Conservation (phyloP, 176 grass and related monocot genomes). For the Musa schizocarpa region DNA sequence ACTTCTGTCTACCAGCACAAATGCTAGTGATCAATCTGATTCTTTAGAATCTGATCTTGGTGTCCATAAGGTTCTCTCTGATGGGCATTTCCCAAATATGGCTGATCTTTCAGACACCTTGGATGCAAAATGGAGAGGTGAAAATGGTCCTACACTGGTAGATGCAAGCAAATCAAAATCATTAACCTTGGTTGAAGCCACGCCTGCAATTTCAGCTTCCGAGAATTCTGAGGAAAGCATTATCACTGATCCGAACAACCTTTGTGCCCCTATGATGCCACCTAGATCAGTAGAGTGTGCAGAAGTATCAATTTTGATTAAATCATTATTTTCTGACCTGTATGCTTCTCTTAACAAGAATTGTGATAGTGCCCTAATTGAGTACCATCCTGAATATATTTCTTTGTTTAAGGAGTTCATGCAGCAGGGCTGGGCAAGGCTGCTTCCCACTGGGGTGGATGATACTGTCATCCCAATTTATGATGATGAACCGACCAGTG, state of each 20-base stretch:
- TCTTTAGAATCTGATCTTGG: constrained; percentile 32
- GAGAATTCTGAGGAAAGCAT: constrained; percentile 30
- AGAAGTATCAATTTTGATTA: constrained; percentile 57
- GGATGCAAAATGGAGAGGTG: constrained; percentile 88
- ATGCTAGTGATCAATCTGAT: constrained; percentile 33
- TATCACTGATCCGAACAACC: constrained; percentile 26
- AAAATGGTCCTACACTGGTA: constrained; percentile 38
- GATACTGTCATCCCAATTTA: constrained; percentile 76
- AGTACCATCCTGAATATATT: constrained; percentile 55
- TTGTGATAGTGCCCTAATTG: constrained; percentile 38
- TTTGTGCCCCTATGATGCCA: constrained; percentile 31
- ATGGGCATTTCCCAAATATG: constrained; percentile 51
- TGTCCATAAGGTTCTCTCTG: constrained; percentile 59
- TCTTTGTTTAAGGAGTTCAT: constrained; percentile 61
- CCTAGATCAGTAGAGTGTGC: constrained; percentile 41
- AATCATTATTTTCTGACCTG: constrained; percentile 53
- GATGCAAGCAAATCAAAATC: constrained; percentile 40
- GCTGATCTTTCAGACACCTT: constrained; percentile 67
- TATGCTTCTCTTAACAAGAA: constrained; percentile 67
- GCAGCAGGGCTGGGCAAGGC: constrained; percentile 47
- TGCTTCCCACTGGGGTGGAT: constrained; percentile 64
- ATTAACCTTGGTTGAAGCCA: constrained; percentile 28
- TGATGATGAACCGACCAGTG: constrained; percentile 94
- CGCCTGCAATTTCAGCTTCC: constrained; percentile 8
- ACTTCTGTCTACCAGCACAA: constrained; percentile 31